These are phyloP conservation scores for Boletus tylopilopsis DNA, from an alignment of 768 basidiomycete species.

Conservation along the genomic window DNA sequence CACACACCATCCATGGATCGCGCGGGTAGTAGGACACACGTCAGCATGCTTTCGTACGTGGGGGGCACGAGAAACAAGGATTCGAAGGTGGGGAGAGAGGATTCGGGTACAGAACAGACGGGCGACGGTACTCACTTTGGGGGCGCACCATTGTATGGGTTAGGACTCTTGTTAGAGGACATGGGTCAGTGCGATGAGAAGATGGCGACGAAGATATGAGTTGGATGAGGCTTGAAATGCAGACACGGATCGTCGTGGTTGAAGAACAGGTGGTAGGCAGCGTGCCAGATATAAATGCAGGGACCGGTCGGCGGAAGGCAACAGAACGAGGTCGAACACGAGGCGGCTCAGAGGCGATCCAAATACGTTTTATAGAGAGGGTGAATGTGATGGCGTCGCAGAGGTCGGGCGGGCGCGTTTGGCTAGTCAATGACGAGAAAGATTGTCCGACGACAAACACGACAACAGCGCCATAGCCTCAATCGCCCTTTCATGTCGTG, in stretches of 20 bases:
- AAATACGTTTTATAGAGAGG: background rate
- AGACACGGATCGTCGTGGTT: slow-evolving; percentile 3
- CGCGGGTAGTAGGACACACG: background rate
- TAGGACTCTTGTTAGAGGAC: slow-evolving; percentile 34
- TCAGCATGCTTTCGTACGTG: slow-evolving; percentile 5
- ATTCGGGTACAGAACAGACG: background rate
- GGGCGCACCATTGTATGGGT: slow-evolving; percentile 30
- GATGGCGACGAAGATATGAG: background rate
- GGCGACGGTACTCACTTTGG: slow-evolving; percentile 28
- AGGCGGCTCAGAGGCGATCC: slow-evolving; percentile 5
- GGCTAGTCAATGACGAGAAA: background rate
- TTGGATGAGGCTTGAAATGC: background rate
- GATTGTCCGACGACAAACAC: background rate
- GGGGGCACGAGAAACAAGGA: background rate
- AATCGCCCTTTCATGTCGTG: background rate
- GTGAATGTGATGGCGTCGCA: background rate
- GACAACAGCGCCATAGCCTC: background rate
- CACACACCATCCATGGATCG: background rate
- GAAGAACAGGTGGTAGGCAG: background rate
- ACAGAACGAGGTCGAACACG: slow-evolving; percentile 23
- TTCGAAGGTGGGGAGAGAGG: background rate
- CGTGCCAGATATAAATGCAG: slow-evolving; percentile 5
- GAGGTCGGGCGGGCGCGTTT: background rate
- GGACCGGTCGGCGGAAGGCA: background rate
- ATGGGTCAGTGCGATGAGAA: slow-evolving; percentile 16